Base-by-base conservation (phyloP, 2,329 filamentous ascomycete species). In the Neonectria neomacrospora region DNA sequence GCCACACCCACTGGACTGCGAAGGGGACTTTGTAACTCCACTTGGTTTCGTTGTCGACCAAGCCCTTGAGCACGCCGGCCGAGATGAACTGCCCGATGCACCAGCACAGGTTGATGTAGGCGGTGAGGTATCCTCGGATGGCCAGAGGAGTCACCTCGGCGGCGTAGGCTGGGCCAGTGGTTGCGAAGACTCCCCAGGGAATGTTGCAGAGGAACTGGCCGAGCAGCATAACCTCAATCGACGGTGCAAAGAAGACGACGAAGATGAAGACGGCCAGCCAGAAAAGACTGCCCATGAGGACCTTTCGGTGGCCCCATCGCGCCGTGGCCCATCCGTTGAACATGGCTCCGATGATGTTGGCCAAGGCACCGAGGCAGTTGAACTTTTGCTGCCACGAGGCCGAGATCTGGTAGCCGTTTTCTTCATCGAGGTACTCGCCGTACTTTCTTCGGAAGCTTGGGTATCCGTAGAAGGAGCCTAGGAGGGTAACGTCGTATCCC, bases 331-430 rank as follows among this genome's bases (percentile, higher is more conserved):
- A 82, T 18, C 81, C 81, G 70, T 82, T 82, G 5, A 81, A 37
- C 53, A 81, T 55, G 30, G 77, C 77, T 14, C 80, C 80, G 45
- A 81, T 71, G 54, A 82, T 79, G 65, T 77, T 79, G 52, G 70
- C 74, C 28, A 80, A 58, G 7, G 74, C 75, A 30, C 73, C 74
- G 44, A 77, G 72, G 52, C 72, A 74, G 67, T 78, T 79, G 48
- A 88, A 77, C 2, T 77, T 80, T 20, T 83, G 79, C 72, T 87
- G 85, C 85, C 85, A 87, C 4, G 78, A 69, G 2, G 83, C 79
- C 3, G 80, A 79, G 66, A 88, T 79, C 67, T 85, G 79, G 50
- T 82, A 82, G 9, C 76, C 76, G 20, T 75, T 74, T 32, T 81
- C 69, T 0, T 73, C 64, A 41, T 76, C 65, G 14, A 75, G 67